phyloP scores from a whole-genome alignment of 257 asterid species.

The Solanum etuberosum region DNA sequence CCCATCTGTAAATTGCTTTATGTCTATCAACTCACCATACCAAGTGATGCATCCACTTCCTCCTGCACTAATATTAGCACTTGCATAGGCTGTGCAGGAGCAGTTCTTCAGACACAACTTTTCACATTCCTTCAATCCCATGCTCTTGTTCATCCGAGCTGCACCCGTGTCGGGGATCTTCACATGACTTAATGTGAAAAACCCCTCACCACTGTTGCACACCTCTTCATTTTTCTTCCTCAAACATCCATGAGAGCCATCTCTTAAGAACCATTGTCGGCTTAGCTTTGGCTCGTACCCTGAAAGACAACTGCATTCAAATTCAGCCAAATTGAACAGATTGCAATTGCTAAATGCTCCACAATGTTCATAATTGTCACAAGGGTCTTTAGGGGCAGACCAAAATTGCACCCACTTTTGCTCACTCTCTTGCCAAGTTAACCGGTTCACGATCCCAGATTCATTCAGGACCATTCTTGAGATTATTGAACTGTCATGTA shows the following conservation, averaged over 20 bases:
- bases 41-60: conserved; percentile 32
- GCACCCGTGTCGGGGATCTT: conserved; percentile 22
- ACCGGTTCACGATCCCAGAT: conserved; percentile 14
- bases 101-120: conserved; percentile 20
- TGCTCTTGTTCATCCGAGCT: not conserved
- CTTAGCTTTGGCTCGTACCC: conserved; percentile 21
- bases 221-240: conserved; percentile 9
- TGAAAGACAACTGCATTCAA: conserved; percentile 24
- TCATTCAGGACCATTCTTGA: conserved; percentile 23
- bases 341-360: conserved; percentile 12
- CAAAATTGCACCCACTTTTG: conserved; percentile 18
- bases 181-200: conserved; percentile 1
- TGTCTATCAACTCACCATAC: conserved; percentile 22
- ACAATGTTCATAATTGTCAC: conserved; percentile 19
- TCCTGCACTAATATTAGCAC: conserved; percentile 19
- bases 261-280: conserved; percentile 24
- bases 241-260: conserved; percentile 15
- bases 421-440: conserved; percentile 16
- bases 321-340: conserved; percentile 1
- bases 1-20: conserved; percentile 17
- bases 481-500: conserved; percentile 9
- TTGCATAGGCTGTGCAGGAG: conserved; percentile 22
- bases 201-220: conserved; percentile 14
- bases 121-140: conserved; percentile 15
- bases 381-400: conserved; percentile 13